Percentiles rank a stretch among this genome's conserved stretches.
Conservation (phyloP, 2,329 filamentous ascomycete species). For the Aureobasidium sp. region DNA sequence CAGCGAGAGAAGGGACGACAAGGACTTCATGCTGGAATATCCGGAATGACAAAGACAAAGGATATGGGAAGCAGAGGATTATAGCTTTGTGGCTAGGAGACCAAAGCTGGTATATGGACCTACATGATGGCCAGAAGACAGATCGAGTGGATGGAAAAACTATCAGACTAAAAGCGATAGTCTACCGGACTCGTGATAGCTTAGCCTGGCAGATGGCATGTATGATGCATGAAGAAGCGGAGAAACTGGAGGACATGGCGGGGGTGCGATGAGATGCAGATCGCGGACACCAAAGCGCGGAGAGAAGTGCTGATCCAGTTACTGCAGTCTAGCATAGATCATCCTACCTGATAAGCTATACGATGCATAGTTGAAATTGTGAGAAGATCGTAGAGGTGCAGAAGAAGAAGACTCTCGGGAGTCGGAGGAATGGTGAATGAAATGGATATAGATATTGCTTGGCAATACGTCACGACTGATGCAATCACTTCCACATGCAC, state of each 20-base stretch:
- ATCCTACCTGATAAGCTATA: not conserved
- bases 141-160: conserved; percentile 20
- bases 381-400: not conserved
- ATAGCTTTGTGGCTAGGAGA: not conserved
- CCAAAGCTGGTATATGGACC: not conserved
- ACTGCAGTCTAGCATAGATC: not conserved
- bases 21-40: not conserved
- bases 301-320: conserved; percentile 7
- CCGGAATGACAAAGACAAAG: not conserved
- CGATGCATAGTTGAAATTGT: not conserved
- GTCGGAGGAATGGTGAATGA: not conserved
- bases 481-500: not conserved
- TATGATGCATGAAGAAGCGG: conserved; percentile 11
- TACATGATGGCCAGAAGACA: not conserved
- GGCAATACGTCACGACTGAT: conserved; percentile 16
- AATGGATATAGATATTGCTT: not conserved
- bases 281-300: not conserved
- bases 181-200: not conserved
- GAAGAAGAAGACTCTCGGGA: not conserved
- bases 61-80: not conserved
- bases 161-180: not conserved
- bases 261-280: not conserved
- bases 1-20: not conserved
- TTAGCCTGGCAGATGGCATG: conserved; percentile 8
- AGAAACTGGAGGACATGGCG: conserved; percentile 4